Evolutionary conservation across 2,329 filamentous ascomycete species (phyloP), one percentile per base, ranked within the genome.

Genomic region (Daldinia sp.): DNA sequence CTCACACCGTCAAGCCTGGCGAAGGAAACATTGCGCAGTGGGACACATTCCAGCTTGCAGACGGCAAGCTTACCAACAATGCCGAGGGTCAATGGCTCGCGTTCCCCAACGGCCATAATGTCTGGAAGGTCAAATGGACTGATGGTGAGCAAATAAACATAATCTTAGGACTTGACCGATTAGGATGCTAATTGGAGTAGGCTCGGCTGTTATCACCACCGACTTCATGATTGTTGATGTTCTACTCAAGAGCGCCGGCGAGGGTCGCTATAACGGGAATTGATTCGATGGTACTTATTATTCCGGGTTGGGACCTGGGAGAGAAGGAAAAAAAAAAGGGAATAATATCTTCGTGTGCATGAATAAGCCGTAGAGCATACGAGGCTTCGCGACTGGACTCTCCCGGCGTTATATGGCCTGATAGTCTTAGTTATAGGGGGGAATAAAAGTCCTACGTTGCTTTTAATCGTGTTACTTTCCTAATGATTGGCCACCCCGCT

Each of bases 101-200:
- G 2, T 75, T 79, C 61, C 77, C 76, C 5, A 37, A 17, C 1
- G 57, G 41, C 7, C 52, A 59, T 11, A 58, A 63, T 13, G 69
- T 58, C 47, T 79, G 74, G 74, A 63, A 63, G 27, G 70, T 78
- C 23, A 76, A 74, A 58, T 80, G 77, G 77, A 75, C 75, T 39
- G 74, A 76, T 63, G 74, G 77, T 78, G 57, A 68, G 77, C 71
- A 35, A 6, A 35, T 2, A 10, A 43, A 13, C 37, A 10, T 21
- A 35, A 30, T n/a, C 27, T n/a, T 21, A 19, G 13, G 39, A 41
- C 2, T n/a, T 13, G 3, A n/a, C 30, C 57, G 53, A 57, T 55
- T n/a, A 50, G n/a, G n/a, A n/a, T n/a, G n/a, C n/a, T n/a, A 29
- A 60, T 19, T 11, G 29, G 37, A 23, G 30, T 34, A 75, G 70